These are phyloP conservation scores for Oryza coarctata DNA, from an alignment of 176 grass and related monocot genomes.

Conservation along the genomic window DNA sequence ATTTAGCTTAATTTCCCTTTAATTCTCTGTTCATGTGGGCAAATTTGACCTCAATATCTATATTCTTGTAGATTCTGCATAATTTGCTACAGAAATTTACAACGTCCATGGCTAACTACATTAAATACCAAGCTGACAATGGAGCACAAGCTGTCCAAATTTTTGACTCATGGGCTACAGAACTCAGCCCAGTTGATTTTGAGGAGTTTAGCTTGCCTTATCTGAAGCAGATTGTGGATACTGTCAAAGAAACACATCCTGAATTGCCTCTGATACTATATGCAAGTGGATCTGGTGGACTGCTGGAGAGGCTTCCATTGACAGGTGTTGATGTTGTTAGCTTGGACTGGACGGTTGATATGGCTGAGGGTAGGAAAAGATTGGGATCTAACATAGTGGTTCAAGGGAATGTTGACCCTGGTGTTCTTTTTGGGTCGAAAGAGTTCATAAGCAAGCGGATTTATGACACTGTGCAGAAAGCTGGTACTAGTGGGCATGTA, in stretches of 20 bases:
- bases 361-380: constrained; percentile 86
- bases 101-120: constrained; percentile 76
- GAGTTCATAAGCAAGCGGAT: constrained; percentile 90
- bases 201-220: constrained; percentile 96
- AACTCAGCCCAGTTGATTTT: constrained; percentile 93
- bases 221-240: constrained; percentile 83
- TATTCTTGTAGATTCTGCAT: constrained; percentile 75
- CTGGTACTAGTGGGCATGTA: constrained; percentile 74
- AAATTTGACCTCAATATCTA: constrained; percentile 8
- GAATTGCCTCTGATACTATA: constrained; percentile 92
- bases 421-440: constrained; percentile 93
- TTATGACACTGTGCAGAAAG: constrained; percentile 82
- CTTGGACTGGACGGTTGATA: constrained; percentile 97
- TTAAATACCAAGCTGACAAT: constrained; percentile 90
- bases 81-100: constrained; percentile 81
- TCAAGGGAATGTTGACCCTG: constrained; percentile 94
- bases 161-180: constrained; percentile 97
- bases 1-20: neutral
- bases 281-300: constrained; percentile 92
- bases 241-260: constrained; percentile 79
- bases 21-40: neutral
- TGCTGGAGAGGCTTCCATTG: constrained; percentile 80
- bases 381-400: constrained; percentile 84
- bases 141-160: constrained; percentile 95
- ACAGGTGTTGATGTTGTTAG: constrained; percentile 92